phyloP scores from a whole-genome alignment of 345 rosid species.

The Mallotus nudiflorus region DNA sequence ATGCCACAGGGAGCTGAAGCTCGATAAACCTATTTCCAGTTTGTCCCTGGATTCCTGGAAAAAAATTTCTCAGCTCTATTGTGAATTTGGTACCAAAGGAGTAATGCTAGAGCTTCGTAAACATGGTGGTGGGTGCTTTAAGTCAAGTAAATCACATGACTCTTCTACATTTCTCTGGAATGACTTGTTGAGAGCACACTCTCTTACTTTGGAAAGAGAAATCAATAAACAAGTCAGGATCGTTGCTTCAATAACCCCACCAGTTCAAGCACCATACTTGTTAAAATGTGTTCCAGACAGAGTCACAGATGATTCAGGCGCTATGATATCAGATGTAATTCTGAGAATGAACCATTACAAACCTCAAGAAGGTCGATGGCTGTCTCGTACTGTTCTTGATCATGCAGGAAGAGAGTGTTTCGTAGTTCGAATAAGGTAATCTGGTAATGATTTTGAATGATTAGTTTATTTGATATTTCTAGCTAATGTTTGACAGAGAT shows the following conservation, averaged over 20 bases:
- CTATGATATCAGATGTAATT: constrained; percentile 84
- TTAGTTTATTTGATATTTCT: neutral
- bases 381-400: constrained; percentile 89
- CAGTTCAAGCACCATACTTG: constrained; percentile 83
- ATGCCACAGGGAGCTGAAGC: constrained; percentile 75
- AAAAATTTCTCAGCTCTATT: constrained; percentile 64
- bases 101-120: constrained; percentile 50
- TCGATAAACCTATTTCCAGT: constrained; percentile 43
- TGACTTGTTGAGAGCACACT: constrained; percentile 65
- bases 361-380: constrained; percentile 95
- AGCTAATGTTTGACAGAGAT: neutral
- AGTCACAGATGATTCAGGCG: constrained; percentile 90
- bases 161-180: constrained; percentile 60
- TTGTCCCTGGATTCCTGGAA: constrained; percentile 55
- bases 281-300: constrained; percentile 86
- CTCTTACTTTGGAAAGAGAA: constrained; percentile 52
- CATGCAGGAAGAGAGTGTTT: constrained; percentile 88
- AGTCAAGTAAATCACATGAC: constrained; percentile 42
- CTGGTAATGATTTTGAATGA: neutral
- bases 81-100: constrained; percentile 84
- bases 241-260: constrained; percentile 74
- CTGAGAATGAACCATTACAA: constrained; percentile 59
- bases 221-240: constrained; percentile 44
- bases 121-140: constrained; percentile 44
- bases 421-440: constrained; percentile 69